phyloP scores from a whole-genome alignment of 371 early-diverging fungal species.

The Mucor mucedo region DNA sequence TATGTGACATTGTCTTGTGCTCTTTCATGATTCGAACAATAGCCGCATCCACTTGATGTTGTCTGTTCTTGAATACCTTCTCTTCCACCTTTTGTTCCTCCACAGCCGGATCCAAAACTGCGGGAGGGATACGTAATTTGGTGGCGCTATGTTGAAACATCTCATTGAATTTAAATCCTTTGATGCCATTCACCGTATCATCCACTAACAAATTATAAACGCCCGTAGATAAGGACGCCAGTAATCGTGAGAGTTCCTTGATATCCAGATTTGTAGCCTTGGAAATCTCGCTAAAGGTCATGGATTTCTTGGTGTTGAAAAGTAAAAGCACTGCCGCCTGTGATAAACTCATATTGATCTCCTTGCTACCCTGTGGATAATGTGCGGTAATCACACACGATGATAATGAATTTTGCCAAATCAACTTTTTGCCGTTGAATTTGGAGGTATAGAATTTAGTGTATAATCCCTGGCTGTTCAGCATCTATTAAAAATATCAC shows the following conservation, averaged over 20 bases:
- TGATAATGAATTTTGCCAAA: conserved; percentile 86
- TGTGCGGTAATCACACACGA: conserved; percentile 71
- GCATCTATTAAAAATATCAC: conserved; percentile 51
- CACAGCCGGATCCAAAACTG: conserved; percentile 20
- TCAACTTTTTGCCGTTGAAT: conserved; percentile 80
- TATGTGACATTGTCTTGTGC: conserved; percentile 72
- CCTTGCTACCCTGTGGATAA: conserved; percentile 66
- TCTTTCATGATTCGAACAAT: conserved; percentile 95
- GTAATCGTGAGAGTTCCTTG: conserved; percentile 1
- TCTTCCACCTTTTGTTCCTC: conserved; percentile 78
- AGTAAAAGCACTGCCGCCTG: conserved; percentile 78
- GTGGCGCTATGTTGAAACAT: conserved; percentile 63
- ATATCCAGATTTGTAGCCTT: conserved; percentile 57
- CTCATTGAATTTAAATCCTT: conserved; percentile 65
- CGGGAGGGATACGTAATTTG: conserved; percentile 76
- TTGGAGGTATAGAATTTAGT: conserved; percentile 74
- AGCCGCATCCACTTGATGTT: conserved; percentile 91
- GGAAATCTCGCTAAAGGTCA: conserved; percentile 73
- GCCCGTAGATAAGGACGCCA: conserved; percentile 9
- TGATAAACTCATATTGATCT: conserved; percentile 73
- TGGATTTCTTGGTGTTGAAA: conserved; percentile 66
- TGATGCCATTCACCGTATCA: neutral
- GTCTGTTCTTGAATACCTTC: conserved; percentile 80
- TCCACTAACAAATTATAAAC: neutral
- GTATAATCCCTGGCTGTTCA: conserved; percentile 67